phyloP scores from a whole-genome alignment of 2,329 filamentous ascomycete species.

The Cytospora schulzeri region DNA sequence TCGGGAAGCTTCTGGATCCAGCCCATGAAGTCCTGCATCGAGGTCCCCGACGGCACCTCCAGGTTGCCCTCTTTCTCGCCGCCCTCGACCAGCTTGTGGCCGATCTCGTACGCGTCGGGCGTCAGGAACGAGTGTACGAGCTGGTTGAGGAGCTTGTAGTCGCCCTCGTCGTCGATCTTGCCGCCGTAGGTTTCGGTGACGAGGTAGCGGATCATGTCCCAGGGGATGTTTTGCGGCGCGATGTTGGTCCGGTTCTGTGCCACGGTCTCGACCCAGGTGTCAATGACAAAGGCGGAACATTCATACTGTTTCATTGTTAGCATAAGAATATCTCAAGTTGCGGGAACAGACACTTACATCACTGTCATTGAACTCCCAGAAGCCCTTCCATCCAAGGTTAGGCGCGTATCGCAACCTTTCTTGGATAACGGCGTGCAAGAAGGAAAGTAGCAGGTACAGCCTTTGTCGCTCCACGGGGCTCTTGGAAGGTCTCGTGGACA shows the following conservation, averaged over 20 bases:
- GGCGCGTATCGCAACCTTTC: constrained; percentile 94
- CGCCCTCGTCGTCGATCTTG: constrained; percentile 90
- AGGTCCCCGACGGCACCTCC: constrained; percentile 77
- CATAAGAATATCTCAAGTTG: neutral
- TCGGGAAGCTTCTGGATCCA: constrained; percentile 95
- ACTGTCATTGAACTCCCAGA: constrained; percentile 99
- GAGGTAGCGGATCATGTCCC: constrained; percentile 91
- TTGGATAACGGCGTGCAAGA: constrained; percentile 94
- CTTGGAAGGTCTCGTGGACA: constrained; percentile 75
- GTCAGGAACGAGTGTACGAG: constrained; percentile 82
- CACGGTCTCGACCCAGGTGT: constrained; percentile 86
- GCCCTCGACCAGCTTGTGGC: constrained; percentile 82
- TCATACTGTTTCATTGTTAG: constrained; percentile 69
- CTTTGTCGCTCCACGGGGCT: constrained; percentile 88
- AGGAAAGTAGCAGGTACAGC: constrained; percentile 87
- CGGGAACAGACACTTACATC: constrained; percentile 69
- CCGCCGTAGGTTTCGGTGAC: constrained; percentile 95
- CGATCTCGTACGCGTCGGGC: constrained; percentile 86
- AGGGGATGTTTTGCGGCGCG: constrained; percentile 89
- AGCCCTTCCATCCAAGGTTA: constrained; percentile 93
- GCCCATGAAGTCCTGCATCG: constrained; percentile 79
- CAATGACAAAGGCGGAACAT: constrained; percentile 93
- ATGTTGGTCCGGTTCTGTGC: constrained; percentile 89
- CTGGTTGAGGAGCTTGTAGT: constrained; percentile 72
- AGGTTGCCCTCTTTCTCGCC: constrained; percentile 61